Conservation (phyloP, 176 grass and related monocot species). For the Tillandsia fasciculata region DNA sequence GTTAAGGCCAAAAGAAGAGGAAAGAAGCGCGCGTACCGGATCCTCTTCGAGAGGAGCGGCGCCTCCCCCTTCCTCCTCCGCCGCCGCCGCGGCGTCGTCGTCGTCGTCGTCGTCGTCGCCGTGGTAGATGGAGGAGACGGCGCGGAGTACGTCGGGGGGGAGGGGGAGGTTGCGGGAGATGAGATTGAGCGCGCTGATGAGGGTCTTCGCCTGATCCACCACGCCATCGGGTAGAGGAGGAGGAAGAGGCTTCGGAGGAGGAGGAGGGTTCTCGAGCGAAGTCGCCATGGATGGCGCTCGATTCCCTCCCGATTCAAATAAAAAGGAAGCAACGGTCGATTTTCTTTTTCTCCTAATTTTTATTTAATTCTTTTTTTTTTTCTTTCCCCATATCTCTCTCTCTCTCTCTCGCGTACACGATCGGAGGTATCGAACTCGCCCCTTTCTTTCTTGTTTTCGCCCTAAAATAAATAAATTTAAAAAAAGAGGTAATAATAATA, state of each 20-base stretch:
- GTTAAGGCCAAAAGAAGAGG: background rate
- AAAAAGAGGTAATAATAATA: too few relatives aligned
- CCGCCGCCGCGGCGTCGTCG: background rate
- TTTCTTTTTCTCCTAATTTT: background rate
- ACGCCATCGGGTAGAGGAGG: slow-evolving; percentile 11
- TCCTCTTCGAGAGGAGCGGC: slow-evolving; percentile 6
- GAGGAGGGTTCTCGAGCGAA: slow-evolving; percentile 24
- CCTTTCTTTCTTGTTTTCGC: too few relatives aligned
- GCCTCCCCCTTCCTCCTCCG: background rate
- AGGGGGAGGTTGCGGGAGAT: slow-evolving; percentile 95
- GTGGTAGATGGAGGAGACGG: slow-evolving; percentile 77
- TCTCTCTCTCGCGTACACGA: background rate
- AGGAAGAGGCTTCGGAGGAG: background rate
- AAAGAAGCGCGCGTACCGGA: background rate
- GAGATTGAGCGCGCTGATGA: slow-evolving; percentile 88
- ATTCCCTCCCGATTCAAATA: slow-evolving; percentile 27
- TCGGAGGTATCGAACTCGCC: too few relatives aligned
- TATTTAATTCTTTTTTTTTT: background rate
- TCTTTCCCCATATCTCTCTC: background rate
- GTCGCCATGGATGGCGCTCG: slow-evolving; percentile 30
- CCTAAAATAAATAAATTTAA: too few relatives aligned
- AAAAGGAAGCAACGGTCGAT: slow-evolving; percentile 18
- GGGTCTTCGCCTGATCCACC: slow-evolving; percentile 63
- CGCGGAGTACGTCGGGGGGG: slow-evolving; percentile 57
- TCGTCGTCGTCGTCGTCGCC: slow-evolving; percentile 16